Percentiles rank a stretch among this genome's conserved stretches.
Conservation (phyloP, 2,329 filamentous ascomycete genomes). For the Cercospora janseana region DNA sequence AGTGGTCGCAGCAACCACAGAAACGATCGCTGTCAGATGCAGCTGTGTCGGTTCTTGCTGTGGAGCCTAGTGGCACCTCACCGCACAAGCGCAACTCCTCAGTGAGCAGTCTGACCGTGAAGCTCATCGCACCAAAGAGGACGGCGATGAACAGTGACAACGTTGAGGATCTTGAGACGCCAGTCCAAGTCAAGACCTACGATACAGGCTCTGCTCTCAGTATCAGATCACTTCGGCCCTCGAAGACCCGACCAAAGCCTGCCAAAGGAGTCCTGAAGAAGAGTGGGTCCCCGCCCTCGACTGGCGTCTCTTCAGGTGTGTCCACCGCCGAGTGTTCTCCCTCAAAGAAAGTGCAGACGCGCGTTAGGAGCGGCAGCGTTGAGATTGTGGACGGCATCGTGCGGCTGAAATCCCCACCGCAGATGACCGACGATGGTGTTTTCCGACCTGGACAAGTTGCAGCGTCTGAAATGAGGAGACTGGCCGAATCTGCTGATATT, state of each 20-base stretch:
- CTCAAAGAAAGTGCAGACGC: not conserved
- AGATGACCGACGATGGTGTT: not conserved
- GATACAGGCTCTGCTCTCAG: slow-evolving; percentile 1
- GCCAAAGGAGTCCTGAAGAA: slow-evolving; percentile 25
- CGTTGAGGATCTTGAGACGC: slow-evolving; percentile 8
- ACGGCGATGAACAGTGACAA: not conserved
- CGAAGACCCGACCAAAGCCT: slow-evolving; percentile 18
- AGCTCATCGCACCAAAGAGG: not conserved
- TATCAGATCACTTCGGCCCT: slow-evolving; percentile 14
- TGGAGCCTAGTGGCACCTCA: not conserved
- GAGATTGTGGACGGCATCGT: not conserved
- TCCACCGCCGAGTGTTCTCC: slow-evolving; percentile 12
- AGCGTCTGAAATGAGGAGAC: not conserved
- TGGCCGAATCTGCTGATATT: not conserved
- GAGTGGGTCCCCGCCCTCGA: slow-evolving; percentile 9
- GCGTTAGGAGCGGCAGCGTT: not conserved
- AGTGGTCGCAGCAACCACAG: not conserved
- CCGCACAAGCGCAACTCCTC: slow-evolving; percentile 8
- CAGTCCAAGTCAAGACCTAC: slow-evolving; percentile 14
- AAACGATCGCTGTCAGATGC: slow-evolving; percentile 11
- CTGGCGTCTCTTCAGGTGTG: slow-evolving; percentile 3
- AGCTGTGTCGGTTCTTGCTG: not conserved
- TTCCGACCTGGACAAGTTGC: not conserved
- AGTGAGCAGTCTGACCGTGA: slow-evolving; percentile 2
- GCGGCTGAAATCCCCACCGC: not conserved